These are phyloP conservation scores for Amphibolis antarctica DNA, from an alignment of 106 monocot genomes.

Conservation along the genomic window DNA sequence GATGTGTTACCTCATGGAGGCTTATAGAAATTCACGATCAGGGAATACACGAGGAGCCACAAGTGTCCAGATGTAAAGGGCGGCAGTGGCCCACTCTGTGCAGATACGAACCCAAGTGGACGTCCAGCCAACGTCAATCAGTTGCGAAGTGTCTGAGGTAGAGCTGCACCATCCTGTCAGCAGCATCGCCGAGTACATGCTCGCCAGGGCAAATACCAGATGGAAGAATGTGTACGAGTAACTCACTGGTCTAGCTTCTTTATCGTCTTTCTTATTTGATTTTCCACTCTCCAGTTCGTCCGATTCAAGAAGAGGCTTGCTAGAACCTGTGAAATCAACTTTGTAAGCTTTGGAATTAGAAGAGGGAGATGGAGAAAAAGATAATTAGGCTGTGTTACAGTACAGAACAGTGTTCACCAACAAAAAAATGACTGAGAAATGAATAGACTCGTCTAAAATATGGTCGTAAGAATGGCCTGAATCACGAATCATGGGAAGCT, in stretches of 20 bases:
- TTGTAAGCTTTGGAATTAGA: neutral
- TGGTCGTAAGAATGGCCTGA: no score
- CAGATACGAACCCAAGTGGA: constrained; percentile 85
- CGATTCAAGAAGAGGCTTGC: constrained; percentile 34
- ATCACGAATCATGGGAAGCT: no score
- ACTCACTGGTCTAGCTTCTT: constrained; percentile 55
- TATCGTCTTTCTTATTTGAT: constrained; percentile 21
- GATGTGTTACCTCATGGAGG: no score
- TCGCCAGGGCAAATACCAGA: constrained; percentile 83
- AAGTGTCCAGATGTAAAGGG: constrained; percentile 77
- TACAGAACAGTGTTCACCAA: neutral
- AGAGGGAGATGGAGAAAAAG: neutral
- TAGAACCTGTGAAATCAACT: constrained; percentile 33
- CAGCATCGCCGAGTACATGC: constrained; percentile 98
- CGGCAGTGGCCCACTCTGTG: constrained; percentile 85
- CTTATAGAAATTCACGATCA: constrained; percentile 47
- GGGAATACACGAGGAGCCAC: constrained; percentile 62
- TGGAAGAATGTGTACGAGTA: constrained; percentile 97
- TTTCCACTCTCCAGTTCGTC: constrained; percentile 52
- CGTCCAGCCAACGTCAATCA: constrained; percentile 85
- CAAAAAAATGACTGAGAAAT: no score
- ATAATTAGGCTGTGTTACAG: neutral
- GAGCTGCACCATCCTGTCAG: constrained; percentile 86
- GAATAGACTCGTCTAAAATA: no score
- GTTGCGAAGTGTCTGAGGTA: constrained; percentile 39